Base-by-base conservation (phyloP, 257 asterid species). In the Linaria vulgaris region DNA sequence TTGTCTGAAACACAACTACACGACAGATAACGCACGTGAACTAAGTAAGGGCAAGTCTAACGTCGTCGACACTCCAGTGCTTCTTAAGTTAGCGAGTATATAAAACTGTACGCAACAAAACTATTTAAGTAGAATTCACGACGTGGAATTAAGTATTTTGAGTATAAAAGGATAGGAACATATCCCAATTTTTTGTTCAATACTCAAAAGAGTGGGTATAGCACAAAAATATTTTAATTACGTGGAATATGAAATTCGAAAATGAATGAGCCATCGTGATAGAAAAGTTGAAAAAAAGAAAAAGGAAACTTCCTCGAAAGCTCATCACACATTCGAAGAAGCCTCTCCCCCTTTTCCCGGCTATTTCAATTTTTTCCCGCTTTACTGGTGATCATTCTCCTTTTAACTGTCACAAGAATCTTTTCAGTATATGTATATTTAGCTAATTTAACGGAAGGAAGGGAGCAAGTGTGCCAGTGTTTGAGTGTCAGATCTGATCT, bases 301-400 rank as follows among this genome's bases (percentile, higher is more conserved):
- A 3, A 27, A 10, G 3, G 67, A 50, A 38, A 19, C 21, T 83
- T 76, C 95, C 6, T 14, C 5, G 90, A 77, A 59, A 38, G 71
- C 77, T 56, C 88, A 20, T n/a, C 3, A 81, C 63, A 72, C 15
- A 62, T 44, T 70, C 79, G 2, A 4, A 23, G 87, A 75, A 78
- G 71, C 63, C 34, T 47, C 85, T 34, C n/a, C 9, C 71, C 8
- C 58, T 41, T 74, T 82, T 87, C 88, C 67, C 80, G 47, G 84
- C 77, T 37, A 74, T 79, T 90, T 88, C 96, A 82, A 80, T 77
- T 74, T 75, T 58, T 85, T 82, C 90, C 83, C 86, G 87, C 87
- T 77, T 82, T 68, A 56, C 69, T n/a, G n/a, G n/a, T n/a, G 6
- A 27, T 27, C 34, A 24, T 47, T 69, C 54, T 57, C 75, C 37